Evolutionary conservation across 805 yeast species (phyloP), one percentile per base, ranked within the genome.

Genomic region (Teunomyces pallodes): DNA sequence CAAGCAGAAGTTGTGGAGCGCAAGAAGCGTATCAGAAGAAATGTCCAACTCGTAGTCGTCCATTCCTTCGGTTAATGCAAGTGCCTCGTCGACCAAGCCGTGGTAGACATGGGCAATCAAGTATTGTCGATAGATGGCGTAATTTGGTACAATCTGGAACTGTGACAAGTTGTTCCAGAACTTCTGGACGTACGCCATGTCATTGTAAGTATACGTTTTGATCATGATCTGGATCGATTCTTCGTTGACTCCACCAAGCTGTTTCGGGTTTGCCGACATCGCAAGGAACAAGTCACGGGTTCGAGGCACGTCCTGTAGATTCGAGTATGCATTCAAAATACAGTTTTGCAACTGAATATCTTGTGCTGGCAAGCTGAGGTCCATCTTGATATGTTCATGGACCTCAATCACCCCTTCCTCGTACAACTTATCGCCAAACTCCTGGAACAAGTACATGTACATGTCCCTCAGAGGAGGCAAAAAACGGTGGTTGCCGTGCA

Each of bases 81-180:
- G 64, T 0, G 94, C 94, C 3, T 78, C 75, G 8, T 75, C 75
- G 33, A 74, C 76, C 41, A 75, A 67, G 7, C 86, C 90, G 58
- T 82, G 82, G 54, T 83, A 84, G 50, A 87, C 84, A 60, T 86
- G 83, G 0, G 90, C 87, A 48, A 85, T 78, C 30, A 87, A 62
- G 55, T 79, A 83, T 60, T 85, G 89, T 36, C 74, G 75, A 58
- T 76, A 77, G 30, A 83, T 74, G 8, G 72, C 72, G 31, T 75
- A 65, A 49, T 79, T 75, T 0, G 88, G 87, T 9, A 71, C 53
- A 4, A 87, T 64, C 0, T 76, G 78, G 55, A 73, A 81, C 35
- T 69, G 69, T 0, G 84, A 77, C 24, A 87, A 61, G 48, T 77
- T 77, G 46, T 77, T 72, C 86, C 90, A 87, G 38, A 85, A 78